Evolutionary conservation across 2,329 filamentous ascomycete genomes (phyloP), one percentile per base, ranked within the genome.

Genomic region (Madurella fahalii): DNA sequence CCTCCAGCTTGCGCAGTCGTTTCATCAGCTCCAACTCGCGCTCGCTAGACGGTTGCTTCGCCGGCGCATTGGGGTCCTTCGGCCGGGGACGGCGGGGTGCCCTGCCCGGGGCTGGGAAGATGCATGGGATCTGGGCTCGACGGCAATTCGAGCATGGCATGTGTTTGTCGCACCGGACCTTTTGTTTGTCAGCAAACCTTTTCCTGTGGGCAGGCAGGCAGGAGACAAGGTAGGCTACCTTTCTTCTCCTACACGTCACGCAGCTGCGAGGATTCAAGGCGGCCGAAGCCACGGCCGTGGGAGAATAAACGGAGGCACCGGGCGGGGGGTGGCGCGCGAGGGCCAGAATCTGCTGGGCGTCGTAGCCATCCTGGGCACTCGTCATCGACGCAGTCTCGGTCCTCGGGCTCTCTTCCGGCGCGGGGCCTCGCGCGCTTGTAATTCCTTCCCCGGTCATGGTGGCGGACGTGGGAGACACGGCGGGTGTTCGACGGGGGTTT

Each of bases 81-180:
- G 78, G 75, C 16, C 85, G 79, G 57, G 81, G 78, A 62, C 87
- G 84, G 41, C 87, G 77, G 9, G 86, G 87, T 5, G 87, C 86
- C 52, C 87, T 79, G 9, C 87, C 87, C 0, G 87, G 87, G 2
- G 86, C 84, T 1, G 87, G 87, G 65, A 89, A 91, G 47, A 89
- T 74, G 68, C 87, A 91, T 61, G 86, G 81, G 54, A 87, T 87
- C 62, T 84, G 75, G 40, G 85, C 85, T 60, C 85, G 82, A 41
- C 81, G 80, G 68, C 87, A 91, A 68, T 91, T 90, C 63, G 83
- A 83, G 69, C 87, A 91, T 15, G 87, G 85, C 75, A 89, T 83
- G 64, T 82, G 78, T 73, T 90, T 90, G 73, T 91, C 86, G 76
- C 87, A 91, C 64, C 86, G 86, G 52, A 91, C 87, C 69, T 89